These are phyloP conservation scores for Grosmannia serpens DNA, from an alignment of 2,329 filamentous ascomycete genomes.

Conservation along the genomic window DNA sequence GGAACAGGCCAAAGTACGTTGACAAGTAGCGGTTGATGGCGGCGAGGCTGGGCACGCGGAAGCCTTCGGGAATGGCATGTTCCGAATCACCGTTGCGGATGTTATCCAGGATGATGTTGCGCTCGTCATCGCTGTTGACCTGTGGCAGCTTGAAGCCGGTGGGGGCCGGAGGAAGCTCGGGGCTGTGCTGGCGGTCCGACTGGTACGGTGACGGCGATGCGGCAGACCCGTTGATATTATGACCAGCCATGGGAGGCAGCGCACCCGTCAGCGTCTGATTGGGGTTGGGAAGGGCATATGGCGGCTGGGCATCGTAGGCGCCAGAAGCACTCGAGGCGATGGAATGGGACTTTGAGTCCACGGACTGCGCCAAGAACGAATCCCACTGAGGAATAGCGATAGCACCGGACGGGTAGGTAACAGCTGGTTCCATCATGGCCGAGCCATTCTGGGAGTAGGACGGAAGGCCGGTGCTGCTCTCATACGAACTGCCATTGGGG, in stretches of 20 bases:
- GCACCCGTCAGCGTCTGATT: constrained; percentile 48
- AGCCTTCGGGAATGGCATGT: constrained; percentile 73
- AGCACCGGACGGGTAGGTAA: constrained; percentile 65
- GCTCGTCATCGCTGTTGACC: constrained; percentile 72
- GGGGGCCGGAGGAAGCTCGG: constrained; percentile 59
- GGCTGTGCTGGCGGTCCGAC: constrained; percentile 55
- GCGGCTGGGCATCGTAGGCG: constrained; percentile 56
- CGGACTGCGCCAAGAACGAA: constrained; percentile 62
- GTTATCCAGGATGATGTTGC: constrained; percentile 73
- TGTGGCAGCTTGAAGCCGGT: constrained; percentile 64
- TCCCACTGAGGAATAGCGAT: constrained; percentile 87
- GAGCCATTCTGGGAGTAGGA: constrained; percentile 61
- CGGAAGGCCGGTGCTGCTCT: constrained; percentile 45
- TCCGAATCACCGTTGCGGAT: constrained; percentile 73
- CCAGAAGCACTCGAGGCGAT: constrained; percentile 53
- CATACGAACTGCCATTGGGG: constrained; percentile 42
- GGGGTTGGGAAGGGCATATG: constrained; percentile 48
- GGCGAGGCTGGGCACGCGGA: constrained; percentile 70
- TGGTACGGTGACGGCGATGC: constrained; percentile 63
- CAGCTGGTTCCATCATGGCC: constrained; percentile 64
- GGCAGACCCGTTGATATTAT: constrained; percentile 42
- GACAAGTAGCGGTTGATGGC: constrained; percentile 86
- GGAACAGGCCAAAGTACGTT: constrained; percentile 94
- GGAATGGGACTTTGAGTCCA: constrained; percentile 66
- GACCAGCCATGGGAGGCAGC: constrained; percentile 58